These are phyloP conservation scores for Monosporozyma siamensis DNA, from an alignment of 805 yeast species.

Conservation along the genomic window DNA sequence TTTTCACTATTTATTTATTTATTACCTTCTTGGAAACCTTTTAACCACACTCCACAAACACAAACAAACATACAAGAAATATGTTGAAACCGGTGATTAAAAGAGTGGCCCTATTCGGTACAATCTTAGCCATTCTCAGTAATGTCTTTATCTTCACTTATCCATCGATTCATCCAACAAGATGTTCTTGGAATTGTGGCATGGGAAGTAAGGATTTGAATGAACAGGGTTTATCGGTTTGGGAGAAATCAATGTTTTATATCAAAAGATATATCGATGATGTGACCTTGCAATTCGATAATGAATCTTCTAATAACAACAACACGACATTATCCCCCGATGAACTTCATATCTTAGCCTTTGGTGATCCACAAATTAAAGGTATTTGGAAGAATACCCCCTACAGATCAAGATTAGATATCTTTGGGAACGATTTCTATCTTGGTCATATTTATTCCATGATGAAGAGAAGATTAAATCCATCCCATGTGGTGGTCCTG, in stretches of 20 bases:
- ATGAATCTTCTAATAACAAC: constrained; percentile 9
- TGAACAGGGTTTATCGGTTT: constrained; percentile 2
- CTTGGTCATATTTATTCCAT: constrained; percentile 71
- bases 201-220: no score
- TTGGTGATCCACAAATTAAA: constrained; percentile 96
- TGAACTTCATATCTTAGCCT: constrained; percentile 61
- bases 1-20: background rate
- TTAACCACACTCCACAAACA: background rate
- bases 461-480: constrained; percentile 55
- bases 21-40: no score
- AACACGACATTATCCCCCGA: constrained; percentile 9
- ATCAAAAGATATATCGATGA: constrained; percentile 23
- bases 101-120: constrained; percentile 10
- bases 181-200: constrained; percentile 57
- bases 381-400: constrained; percentile 72
- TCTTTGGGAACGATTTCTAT: constrained; percentile 81
- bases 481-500: constrained; percentile 78
- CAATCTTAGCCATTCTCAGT: constrained; percentile 35
- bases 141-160: constrained; percentile 67
- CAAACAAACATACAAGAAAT: background rate
- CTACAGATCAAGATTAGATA: constrained; percentile 67
- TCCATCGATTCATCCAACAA: constrained; percentile 48
- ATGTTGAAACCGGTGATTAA: constrained; percentile 4
- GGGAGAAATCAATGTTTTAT: constrained; percentile 22
- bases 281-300: constrained; percentile 17